Conservation (phyloP, 306 rosid species). For the Echinosophora koreensis region DNA sequence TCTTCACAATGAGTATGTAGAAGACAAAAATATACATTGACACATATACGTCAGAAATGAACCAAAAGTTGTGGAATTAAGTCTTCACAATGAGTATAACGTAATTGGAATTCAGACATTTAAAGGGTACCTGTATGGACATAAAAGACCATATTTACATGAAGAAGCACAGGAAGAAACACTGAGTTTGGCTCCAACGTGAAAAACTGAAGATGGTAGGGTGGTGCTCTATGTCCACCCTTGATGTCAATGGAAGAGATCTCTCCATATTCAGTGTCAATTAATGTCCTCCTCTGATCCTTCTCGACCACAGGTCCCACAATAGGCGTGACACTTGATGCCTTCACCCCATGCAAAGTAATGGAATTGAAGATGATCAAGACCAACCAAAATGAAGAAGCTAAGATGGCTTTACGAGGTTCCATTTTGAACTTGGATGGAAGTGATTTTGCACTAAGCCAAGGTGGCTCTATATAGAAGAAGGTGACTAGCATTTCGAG, state of each 20-base stretch:
- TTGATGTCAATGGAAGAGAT: constrained; percentile 63
- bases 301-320: constrained; percentile 58
- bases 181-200: constrained; percentile 86
- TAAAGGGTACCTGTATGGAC: constrained; percentile 67
- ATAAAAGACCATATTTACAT: constrained; percentile 77
- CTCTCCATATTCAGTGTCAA: constrained; percentile 66
- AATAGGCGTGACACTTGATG: constrained; percentile 36
- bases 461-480: constrained; percentile 51
- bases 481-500: constrained; percentile 15
- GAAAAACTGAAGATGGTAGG: constrained; percentile 78
- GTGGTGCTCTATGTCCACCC: constrained; percentile 56
- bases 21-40: neutral
- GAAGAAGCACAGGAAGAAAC: constrained; percentile 89
- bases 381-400: constrained; percentile 35
- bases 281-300: constrained; percentile 58
- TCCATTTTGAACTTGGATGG: constrained; percentile 39
- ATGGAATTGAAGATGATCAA: constrained; percentile 45
- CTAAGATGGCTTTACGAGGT: constrained; percentile 16
- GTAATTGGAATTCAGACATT: neutral
- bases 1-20: neutral
- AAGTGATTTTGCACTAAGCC: constrained; percentile 20
- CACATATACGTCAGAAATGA: constrained; percentile 1
- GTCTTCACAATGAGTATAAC: neutral
- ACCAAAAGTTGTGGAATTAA: neutral
- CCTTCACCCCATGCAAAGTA: constrained; percentile 47